These are phyloP conservation scores for Astrephomene gubernaculifera DNA, from an alignment of 139 green algal genomes.

Conservation along the genomic window DNA sequence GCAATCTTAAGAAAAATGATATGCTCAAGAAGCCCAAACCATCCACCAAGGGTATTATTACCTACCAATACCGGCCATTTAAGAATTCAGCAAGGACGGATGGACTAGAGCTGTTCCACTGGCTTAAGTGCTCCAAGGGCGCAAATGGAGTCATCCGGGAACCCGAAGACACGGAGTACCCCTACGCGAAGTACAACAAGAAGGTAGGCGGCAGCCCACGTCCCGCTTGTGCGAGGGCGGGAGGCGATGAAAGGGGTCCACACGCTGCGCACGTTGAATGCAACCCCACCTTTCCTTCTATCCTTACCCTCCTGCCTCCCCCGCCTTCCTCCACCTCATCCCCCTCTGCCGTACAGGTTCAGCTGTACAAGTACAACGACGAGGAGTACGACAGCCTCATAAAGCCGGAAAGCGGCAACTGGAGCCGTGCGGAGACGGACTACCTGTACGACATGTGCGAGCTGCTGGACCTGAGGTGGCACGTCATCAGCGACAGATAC, in stretches of 20 bases:
- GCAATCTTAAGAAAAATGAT: conserved; percentile 47
- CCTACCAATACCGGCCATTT: conserved; percentile 80
- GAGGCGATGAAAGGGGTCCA: not conserved
- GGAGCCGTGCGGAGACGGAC: conserved; percentile 89
- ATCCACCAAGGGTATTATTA: conserved; percentile 55
- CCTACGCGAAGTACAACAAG: conserved; percentile 94
- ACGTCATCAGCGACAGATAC: conserved; percentile 88
- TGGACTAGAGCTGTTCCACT: conserved; percentile 83
- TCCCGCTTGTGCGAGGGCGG: not conserved
- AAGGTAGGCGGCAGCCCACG: conserved; percentile 68
- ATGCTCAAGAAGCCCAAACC: conserved; percentile 58
- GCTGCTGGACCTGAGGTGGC: conserved; percentile 83
- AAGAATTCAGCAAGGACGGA: conserved; percentile 81
- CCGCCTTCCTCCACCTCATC: too few species aligned
- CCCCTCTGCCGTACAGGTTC: conserved; percentile 50
- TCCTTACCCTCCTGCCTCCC: conserved; percentile 33
- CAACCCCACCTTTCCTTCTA: not conserved
- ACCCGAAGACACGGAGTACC: conserved; percentile 80
- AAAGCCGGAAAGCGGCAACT: conserved; percentile 55
- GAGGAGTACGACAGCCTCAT: conserved; percentile 59
- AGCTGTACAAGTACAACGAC: conserved; percentile 53
- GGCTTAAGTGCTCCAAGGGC: conserved; percentile 90
- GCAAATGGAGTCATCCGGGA: conserved; percentile 73
- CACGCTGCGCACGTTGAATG: not conserved
- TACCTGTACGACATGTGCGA: conserved; percentile 88